Conservation (phyloP, 768 basidiomycete genomes). For the Tylopilus felleus region DNA sequence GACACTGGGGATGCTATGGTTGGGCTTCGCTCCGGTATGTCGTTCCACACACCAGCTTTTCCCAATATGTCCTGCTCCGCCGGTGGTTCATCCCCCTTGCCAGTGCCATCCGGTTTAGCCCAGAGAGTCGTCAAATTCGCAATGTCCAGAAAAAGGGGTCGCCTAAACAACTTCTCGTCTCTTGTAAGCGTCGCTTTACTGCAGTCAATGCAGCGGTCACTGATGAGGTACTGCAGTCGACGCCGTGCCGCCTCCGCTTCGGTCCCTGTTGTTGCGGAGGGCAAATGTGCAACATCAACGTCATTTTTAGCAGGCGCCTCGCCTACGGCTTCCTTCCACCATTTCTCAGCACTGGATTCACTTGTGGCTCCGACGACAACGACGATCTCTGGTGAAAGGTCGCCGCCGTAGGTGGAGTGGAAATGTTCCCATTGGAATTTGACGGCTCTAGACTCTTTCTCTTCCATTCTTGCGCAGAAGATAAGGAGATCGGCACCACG, state of each 20-base stretch:
- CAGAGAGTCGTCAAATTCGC: constrained; percentile 7
- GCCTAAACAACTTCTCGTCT: constrained; percentile 14
- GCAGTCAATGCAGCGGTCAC: constrained; percentile 22
- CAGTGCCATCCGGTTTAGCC: constrained; percentile 6
- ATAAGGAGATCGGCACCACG: constrained; percentile 27
- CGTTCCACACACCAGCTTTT: constrained; percentile 17
- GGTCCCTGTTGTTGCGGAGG: neutral
- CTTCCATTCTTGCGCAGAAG: constrained; percentile 19
- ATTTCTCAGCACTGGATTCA: constrained; percentile 16
- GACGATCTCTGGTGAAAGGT: constrained; percentile 26
- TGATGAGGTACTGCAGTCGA: constrained; percentile 16
- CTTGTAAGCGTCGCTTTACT: constrained; percentile 5
- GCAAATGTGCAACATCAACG: constrained; percentile 11
- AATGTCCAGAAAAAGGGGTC: constrained; percentile 12
- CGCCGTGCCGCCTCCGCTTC: neutral
- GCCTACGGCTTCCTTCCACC: constrained; percentile 19
- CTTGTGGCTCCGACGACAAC: constrained; percentile 19
- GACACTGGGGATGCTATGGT: neutral
- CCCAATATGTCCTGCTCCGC: constrained; percentile 19
- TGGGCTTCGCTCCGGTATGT: neutral
- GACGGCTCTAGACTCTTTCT: neutral
- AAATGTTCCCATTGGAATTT: constrained; percentile 29
- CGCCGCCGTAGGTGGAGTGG: constrained; percentile 24
- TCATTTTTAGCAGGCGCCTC: constrained; percentile 1
- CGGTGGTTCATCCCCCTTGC: neutral